Percentiles rank a stretch among this genome's conserved stretches.
phyloP scores from a whole-genome alignment of 1,284 basidiomycete species.

The Butyriboletus appendiculatus region DNA sequence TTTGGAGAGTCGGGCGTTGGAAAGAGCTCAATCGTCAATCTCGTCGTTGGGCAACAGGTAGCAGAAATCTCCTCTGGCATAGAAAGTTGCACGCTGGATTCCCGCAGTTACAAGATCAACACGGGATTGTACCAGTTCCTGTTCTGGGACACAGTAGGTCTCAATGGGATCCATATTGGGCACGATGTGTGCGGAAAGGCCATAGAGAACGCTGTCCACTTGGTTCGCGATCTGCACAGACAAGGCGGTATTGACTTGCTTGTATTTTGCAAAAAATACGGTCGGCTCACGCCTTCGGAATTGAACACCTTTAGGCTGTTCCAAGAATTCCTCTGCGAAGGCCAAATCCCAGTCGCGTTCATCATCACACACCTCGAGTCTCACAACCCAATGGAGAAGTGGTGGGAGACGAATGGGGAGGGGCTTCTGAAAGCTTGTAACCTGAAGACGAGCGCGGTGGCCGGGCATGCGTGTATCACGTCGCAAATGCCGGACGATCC shows the following conservation, averaged over 20 bases:
- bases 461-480: constrained; percentile 34
- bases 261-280: constrained; percentile 37
- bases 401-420: constrained; percentile 26
- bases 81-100: constrained; percentile 27
- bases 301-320: constrained; percentile 38
- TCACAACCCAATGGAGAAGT: constrained; percentile 28
- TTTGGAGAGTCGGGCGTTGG: constrained; percentile 33
- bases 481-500: constrained; percentile 9
- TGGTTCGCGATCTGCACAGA: constrained; percentile 34
- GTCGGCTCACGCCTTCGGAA: constrained; percentile 31
- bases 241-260: constrained; percentile 39
- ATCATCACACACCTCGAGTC: constrained; percentile 41
- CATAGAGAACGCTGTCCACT: constrained; percentile 35
- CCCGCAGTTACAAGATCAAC: constrained; percentile 18
- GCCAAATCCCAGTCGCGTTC: constrained; percentile 41
- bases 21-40: constrained; percentile 34
- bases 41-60: constrained; percentile 16
- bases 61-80: constrained; percentile 18
- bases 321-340: constrained; percentile 35
- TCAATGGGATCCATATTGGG: constrained; percentile 18
- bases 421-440: constrained; percentile 11
- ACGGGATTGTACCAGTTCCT: constrained; percentile 22
- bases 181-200: constrained; percentile 24
- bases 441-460: constrained; percentile 17
- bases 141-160: constrained; percentile 40